Evolutionary conservation across 2,329 filamentous ascomycete species (phyloP).

Genomic region (Didymella lethalis): DNA sequence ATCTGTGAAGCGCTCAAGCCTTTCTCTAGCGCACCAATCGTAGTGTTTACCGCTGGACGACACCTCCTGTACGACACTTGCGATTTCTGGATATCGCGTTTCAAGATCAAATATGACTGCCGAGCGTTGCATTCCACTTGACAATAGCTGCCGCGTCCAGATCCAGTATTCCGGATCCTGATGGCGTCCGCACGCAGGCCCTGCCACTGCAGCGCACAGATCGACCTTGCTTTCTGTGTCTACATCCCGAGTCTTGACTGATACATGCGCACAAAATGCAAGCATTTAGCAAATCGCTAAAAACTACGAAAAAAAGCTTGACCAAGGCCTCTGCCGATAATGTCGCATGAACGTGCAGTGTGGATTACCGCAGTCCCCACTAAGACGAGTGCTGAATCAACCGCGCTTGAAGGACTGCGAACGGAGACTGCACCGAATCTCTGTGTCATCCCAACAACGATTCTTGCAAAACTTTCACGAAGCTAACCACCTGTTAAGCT

Average conservation of each 20-base stretch:
- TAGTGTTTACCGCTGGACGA: slow-evolving; percentile 10
- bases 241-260: not conserved
- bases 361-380: not conserved
- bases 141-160: slow-evolving; percentile 10
- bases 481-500: not conserved
- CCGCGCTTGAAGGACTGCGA: not conserved
- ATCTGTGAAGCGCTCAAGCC: slow-evolving; percentile 16
- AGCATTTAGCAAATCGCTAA: not conserved
- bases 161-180: slow-evolving; percentile 17
- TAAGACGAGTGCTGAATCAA: not conserved
- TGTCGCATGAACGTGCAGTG: not conserved
- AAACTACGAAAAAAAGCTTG: slow-evolving; percentile 2
- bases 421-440: slow-evolving; percentile 1
- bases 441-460: not conserved
- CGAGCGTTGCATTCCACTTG: slow-evolving; percentile 5
- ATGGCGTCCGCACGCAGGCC: not conserved
- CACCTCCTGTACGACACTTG: slow-evolving; percentile 11
- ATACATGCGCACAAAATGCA: not conserved
- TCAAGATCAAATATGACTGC: slow-evolving; percentile 13
- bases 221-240: slow-evolving; percentile 5
- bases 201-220: slow-evolving; percentile 5
- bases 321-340: not conserved
- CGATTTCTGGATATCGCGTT: slow-evolving; percentile 14
- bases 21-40: slow-evolving; percentile 12
- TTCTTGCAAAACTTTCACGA: slow-evolving; percentile 5